phyloP scores from a whole-genome alignment of 805 yeast genomes.

The Jamesozyma gamospora region DNA sequence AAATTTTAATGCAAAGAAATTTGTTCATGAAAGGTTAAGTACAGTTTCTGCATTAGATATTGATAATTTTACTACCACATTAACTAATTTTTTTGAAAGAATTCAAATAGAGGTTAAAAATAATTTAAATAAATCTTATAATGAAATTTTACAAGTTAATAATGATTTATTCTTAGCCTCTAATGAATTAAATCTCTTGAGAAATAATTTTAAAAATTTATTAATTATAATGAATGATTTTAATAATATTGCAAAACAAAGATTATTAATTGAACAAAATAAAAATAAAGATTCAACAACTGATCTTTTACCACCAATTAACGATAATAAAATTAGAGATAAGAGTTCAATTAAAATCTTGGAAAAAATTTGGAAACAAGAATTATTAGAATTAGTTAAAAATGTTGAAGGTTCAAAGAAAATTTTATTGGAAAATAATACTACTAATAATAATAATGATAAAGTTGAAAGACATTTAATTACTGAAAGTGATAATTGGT shows the following conservation, averaged over 20 bases:
- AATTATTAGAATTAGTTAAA: constrained; percentile 57
- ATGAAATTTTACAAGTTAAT: constrained; percentile 48
- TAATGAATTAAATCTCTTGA: constrained; percentile 50
- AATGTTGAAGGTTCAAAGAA: constrained; percentile 77
- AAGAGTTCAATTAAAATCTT: constrained; percentile 62
- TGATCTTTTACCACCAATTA: constrained; percentile 19
- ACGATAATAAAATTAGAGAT: constrained; percentile 31
- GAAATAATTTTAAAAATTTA: constrained; percentile 50
- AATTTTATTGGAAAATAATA: constrained; percentile 2
- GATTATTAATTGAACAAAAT: constrained; percentile 42
- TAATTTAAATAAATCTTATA: constrained; percentile 52
- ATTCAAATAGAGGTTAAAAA: constrained; percentile 49
- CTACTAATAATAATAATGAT: constrained; percentile 1
- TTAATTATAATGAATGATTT: constrained; percentile 50
- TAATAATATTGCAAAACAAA: constrained; percentile 49
- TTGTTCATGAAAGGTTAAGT: constrained; percentile 41
- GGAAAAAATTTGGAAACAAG: constrained; percentile 74
- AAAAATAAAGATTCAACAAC: constrained; percentile 3
- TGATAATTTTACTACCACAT: constrained; percentile 53
- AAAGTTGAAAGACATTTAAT: constrained; percentile 60
- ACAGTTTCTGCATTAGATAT: constrained; percentile 65
- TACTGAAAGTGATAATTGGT: constrained; percentile 76
- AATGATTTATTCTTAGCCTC: constrained; percentile 55
- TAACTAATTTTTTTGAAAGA: constrained; percentile 38
- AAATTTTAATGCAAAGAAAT: constrained; percentile 39